Base-by-base conservation (phyloP, 176 grass and related monocot species). In the Triticum dicoccoides region DNA sequence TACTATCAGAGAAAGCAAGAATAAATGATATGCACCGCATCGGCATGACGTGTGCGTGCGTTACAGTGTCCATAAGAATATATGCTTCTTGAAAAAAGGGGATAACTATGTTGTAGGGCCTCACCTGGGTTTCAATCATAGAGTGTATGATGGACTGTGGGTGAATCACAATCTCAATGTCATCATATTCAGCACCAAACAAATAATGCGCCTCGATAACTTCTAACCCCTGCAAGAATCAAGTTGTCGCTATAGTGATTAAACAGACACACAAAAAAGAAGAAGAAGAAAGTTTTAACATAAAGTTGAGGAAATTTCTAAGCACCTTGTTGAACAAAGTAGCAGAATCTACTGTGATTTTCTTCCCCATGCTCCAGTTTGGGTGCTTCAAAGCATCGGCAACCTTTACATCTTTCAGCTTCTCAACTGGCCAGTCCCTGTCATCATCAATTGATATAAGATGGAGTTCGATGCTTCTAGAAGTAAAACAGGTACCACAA, bases 301-400 rank as follows among this genome's bases (percentile, higher is more conserved):
- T 30, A 76, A 41, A 17, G 44, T 6, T 6, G 17, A 82, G 59
- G n/a, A 52, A 33, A 72, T 12, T 82, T 54, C 14, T 73, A 70
- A 83, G 74, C 61, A 99, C 94, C 88, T 99, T 99, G 80, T 99
- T 99, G 87, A 99, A 99, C 37, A 99, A 87, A 62, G 97, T 99
- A 85, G 97, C 97, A 78, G 97, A 99, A 89, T 99, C 97, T 64
- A 99, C 97, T 69, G 97, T 99, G 83, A 99, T 99, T 88, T 99
- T 99, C 83, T 97, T 99, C 64, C 97, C 97, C 97, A 99, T 96
- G 82, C 78, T 96, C 97, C 97, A 99, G 77, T 99, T 99, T 73
- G 97, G 97, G 51, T 99, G 97, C 45, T 96, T 99, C 49, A 99
- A 88, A 63, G 97, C 97, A 88, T 99, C 97, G 11, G 97, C 92